These are phyloP conservation scores for Clavaria fumosa DNA, from an alignment of 768 basidiomycete species.

Conservation along the genomic window DNA sequence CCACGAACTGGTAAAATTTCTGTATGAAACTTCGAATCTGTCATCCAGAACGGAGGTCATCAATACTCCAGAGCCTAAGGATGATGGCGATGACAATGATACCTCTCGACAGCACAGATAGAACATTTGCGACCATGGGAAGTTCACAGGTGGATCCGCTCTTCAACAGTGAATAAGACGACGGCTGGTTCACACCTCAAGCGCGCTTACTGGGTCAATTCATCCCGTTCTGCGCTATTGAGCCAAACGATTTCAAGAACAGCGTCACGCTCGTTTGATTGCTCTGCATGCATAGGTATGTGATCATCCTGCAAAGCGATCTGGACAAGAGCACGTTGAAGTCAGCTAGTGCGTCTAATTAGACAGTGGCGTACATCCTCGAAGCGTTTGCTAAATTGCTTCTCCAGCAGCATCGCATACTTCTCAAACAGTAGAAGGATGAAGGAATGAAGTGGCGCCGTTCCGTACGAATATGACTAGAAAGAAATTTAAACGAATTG, in stretches of 20 bases:
- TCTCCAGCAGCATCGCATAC: constrained; percentile 70
- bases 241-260: constrained; percentile 81
- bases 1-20: constrained; percentile 92
- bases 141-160: constrained; percentile 47
- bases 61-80: constrained; percentile 10
- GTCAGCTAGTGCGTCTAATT: not conserved
- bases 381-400: constrained; percentile 67
- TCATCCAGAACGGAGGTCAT: not conserved
- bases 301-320: constrained; percentile 79
- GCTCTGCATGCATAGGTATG: constrained; percentile 67
- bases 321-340: constrained; percentile 23
- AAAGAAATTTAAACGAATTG: not conserved
- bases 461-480: constrained; percentile 79
- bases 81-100: constrained; percentile 3
- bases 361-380: constrained; percentile 43
- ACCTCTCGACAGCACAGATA: constrained; percentile 89
- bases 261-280: constrained; percentile 43
- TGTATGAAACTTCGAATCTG: constrained; percentile 83
- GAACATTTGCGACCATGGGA: constrained; percentile 95
- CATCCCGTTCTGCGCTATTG: constrained; percentile 43
- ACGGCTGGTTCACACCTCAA: constrained; percentile 8
- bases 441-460: constrained; percentile 65
- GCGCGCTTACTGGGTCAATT: constrained; percentile 44
- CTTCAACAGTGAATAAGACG: constrained; percentile 4
- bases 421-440: constrained; percentile 83